phyloP scores from a whole-genome alignment of 2,329 filamentous ascomycete genomes.

The Penicillium rolfsii region DNA sequence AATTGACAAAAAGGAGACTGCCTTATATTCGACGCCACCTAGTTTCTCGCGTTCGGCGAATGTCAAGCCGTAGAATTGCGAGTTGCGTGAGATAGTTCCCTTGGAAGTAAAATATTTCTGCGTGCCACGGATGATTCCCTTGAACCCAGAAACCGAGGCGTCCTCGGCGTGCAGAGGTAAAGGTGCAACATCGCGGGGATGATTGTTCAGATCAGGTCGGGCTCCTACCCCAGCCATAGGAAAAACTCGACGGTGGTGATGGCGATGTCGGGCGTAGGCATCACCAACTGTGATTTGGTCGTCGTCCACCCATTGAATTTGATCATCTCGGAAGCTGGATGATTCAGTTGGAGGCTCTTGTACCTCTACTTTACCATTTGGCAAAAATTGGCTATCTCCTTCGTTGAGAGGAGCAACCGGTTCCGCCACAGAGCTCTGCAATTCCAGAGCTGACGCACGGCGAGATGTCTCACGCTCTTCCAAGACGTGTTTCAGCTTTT shows the following conservation, averaged over 20 bases:
- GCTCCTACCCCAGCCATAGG: conserved; percentile 43
- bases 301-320: conserved; percentile 35
- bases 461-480: conserved; percentile 32
- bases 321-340: conserved; percentile 14
- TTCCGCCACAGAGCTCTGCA: background rate
- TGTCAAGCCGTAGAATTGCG: conserved; percentile 54
- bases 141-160: conserved; percentile 24
- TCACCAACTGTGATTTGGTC: conserved; percentile 35
- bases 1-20: conserved; percentile 40
- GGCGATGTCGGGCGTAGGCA: conserved; percentile 19
- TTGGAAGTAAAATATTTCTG: conserved; percentile 39
- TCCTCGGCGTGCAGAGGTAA: conserved; percentile 26
- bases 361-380: conserved; percentile 8
- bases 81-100: conserved; percentile 50
- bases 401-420: background rate
- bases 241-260: conserved; percentile 37
- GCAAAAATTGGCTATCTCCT: background rate
- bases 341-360: conserved; percentile 8
- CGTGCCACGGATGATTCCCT: conserved; percentile 32
- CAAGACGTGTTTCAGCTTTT: conserved; percentile 60
- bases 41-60: conserved; percentile 47
- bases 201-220: conserved; percentile 38
- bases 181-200: conserved; percentile 37
- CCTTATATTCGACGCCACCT: conserved; percentile 50
- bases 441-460: conserved; percentile 16